Evolutionary conservation across 495 filamentous ascomycete species (phyloP).

Genomic region (Podospora sp.): DNA sequence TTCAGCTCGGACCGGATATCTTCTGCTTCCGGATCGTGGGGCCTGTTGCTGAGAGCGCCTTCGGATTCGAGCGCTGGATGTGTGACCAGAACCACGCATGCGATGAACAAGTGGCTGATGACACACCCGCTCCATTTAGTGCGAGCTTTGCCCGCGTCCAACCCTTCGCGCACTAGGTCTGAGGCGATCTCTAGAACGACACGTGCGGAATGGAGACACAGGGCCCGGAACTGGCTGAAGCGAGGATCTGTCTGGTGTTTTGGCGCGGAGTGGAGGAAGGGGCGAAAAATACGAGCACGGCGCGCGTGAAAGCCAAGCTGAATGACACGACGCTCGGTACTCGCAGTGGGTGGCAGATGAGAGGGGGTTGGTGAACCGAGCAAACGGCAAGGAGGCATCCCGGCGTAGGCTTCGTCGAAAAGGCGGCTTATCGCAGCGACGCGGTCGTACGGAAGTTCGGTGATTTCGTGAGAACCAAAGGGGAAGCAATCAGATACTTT

Average conservation of each 20-base stretch:
- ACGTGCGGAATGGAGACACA: constrained; percentile 18
- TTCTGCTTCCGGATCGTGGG: constrained; percentile 6
- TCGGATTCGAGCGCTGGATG: constrained; percentile 4
- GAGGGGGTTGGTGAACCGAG: constrained; percentile 7
- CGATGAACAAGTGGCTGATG: constrained; percentile 22
- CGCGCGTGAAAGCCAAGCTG: constrained; percentile 25
- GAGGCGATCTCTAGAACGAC: constrained; percentile 6
- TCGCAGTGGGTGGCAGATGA: constrained; percentile 8
- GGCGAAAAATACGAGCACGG: constrained; percentile 30
- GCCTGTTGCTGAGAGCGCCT: neutral
- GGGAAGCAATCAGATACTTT: constrained; percentile 42
- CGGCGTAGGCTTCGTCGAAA: constrained; percentile 23
- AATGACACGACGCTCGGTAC: constrained; percentile 26
- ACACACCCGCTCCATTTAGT: constrained; percentile 12
- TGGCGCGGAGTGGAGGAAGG: constrained; percentile 22
- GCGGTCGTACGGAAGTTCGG: constrained; percentile 21
- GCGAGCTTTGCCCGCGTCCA: neutral
- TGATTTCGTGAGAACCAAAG: constrained; percentile 18
- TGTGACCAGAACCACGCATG: constrained; percentile 18
- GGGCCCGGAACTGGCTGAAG: neutral
- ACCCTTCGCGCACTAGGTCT: neutral
- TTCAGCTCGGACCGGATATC: neutral
- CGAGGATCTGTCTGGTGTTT: constrained; percentile 5
- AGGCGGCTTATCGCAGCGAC: constrained; percentile 24
- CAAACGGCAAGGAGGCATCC: constrained; percentile 22